Evolutionary conservation across 495 filamentous ascomycete genomes (phyloP).

Genomic region (Aspergillus olivimuriae): DNA sequence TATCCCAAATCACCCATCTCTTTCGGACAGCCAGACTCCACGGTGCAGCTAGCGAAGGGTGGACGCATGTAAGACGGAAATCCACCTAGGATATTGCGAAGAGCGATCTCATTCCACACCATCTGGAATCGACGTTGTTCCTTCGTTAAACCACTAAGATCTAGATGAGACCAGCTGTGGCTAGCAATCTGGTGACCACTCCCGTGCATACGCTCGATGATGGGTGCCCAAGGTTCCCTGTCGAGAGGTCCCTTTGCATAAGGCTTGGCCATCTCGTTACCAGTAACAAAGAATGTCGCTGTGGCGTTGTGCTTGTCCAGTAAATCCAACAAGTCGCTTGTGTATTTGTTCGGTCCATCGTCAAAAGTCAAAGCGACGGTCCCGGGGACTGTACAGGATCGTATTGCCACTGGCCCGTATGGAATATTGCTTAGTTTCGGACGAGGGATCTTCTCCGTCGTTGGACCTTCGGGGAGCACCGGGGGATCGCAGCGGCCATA

Average conservation of each 20-base stretch:
- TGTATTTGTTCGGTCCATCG: slow-evolving; percentile 69
- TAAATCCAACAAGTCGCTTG: slow-evolving; percentile 60
- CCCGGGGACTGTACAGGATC: slow-evolving; percentile 55
- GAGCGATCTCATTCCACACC: slow-evolving; percentile 70
- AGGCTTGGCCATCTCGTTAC: slow-evolving; percentile 45
- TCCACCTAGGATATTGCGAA: slow-evolving; percentile 71
- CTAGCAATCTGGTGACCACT: slow-evolving; percentile 78
- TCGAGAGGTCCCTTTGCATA: slow-evolving; percentile 67
- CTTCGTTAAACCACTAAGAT: slow-evolving; percentile 54
- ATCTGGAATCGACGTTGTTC: slow-evolving; percentile 60
- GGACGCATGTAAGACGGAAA: slow-evolving; percentile 86
- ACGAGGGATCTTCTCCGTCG: slow-evolving; percentile 53
- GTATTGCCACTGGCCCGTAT: slow-evolving; percentile 59
- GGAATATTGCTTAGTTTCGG: slow-evolving; percentile 50
- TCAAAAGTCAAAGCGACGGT: slow-evolving; percentile 73
- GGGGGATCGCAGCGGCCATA: slow-evolving; percentile 68
- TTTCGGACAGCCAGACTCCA: slow-evolving; percentile 48
- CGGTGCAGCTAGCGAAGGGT: slow-evolving; percentile 67
- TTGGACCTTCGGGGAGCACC: slow-evolving; percentile 52
- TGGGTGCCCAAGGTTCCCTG: slow-evolving; percentile 48
- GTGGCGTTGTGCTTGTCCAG: slow-evolving; percentile 60
- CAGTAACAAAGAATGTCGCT: slow-evolving; percentile 76
- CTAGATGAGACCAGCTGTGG: slow-evolving; percentile 80
- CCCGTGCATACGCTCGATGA: slow-evolving; percentile 62
- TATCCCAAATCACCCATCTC: slow-evolving; percentile 65